phyloP scores from a whole-genome alignment of 164 flowering plant species.

The Stephania yunnanensis region DNA sequence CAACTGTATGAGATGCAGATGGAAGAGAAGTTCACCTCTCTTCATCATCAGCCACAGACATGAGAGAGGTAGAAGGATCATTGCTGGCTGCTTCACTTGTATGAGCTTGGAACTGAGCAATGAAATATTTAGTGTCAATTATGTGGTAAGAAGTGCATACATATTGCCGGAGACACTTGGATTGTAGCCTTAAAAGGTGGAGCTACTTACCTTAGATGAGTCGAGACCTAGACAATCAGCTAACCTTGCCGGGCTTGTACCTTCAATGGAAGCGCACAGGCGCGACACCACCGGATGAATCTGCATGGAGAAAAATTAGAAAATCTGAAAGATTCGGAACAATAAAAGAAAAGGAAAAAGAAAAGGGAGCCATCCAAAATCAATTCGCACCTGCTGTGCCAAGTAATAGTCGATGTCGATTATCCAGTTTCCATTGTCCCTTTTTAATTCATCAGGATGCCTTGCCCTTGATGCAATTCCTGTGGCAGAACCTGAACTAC shows the following conservation, averaged over 20 bases:
- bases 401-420: slow-evolving; percentile 93
- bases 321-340: neutral
- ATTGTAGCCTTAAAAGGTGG: neutral
- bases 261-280: slow-evolving; percentile 89
- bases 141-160: neutral
- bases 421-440: slow-evolving; percentile 70
- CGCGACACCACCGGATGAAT: slow-evolving; percentile 98
- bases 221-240: slow-evolving; percentile 98
- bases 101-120: slow-evolving; percentile 60
- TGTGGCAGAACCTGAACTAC: slow-evolving; percentile 42
- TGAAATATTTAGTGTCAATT: slow-evolving; percentile 2
- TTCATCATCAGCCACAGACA: slow-evolving; percentile 51
- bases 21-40: slow-evolving; percentile 55
- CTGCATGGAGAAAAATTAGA: slow-evolving; percentile 31
- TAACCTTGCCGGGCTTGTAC: slow-evolving; percentile 90
- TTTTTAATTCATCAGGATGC: slow-evolving; percentile 92
- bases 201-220: slow-evolving; percentile 68
- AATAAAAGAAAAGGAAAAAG: neutral
- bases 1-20: neutral
- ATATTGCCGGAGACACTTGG: neutral
- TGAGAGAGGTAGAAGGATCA: slow-evolving; percentile 49
- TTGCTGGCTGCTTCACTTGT: slow-evolving; percentile 37
- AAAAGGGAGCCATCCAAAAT: neutral
- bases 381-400: slow-evolving; percentile 68
- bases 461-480: slow-evolving; percentile 97